Evolutionary conservation across 2,329 filamentous ascomycete species (phyloP).

Genomic region (Dothistroma pini): DNA sequence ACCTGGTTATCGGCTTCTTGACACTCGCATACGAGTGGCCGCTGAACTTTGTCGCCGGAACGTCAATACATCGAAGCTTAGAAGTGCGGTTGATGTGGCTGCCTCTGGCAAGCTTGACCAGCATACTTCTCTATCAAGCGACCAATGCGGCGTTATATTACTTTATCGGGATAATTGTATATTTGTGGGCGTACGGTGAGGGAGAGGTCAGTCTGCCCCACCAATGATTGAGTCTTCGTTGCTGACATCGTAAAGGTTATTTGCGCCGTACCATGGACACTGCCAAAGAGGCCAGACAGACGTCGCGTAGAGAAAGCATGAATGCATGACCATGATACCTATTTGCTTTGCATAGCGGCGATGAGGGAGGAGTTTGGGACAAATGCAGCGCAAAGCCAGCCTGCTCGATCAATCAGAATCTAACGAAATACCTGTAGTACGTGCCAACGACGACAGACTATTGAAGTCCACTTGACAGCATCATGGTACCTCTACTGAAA

Average conservation of each 20-base stretch:
- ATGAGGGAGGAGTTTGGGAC: neutral
- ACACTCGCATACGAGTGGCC: slow-evolving; percentile 92
- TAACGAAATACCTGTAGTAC: neutral
- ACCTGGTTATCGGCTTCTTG: slow-evolving; percentile 74
- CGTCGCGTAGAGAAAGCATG: slow-evolving; percentile 26
- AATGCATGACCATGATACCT: slow-evolving; percentile 18
- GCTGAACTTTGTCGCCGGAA: slow-evolving; percentile 70
- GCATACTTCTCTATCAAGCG: slow-evolving; percentile 81
- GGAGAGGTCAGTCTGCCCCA: slow-evolving; percentile 70
- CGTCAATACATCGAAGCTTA: slow-evolving; percentile 77
- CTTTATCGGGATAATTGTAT: slow-evolving; percentile 75
- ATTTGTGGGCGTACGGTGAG: slow-evolving; percentile 97
- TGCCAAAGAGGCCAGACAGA: slow-evolving; percentile 42
- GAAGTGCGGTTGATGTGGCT: slow-evolving; percentile 79
- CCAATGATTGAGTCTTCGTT: neutral
- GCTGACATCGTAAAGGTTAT: slow-evolving; percentile 38
- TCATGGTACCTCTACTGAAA: neutral
- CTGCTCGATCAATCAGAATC: slow-evolving; percentile 1
- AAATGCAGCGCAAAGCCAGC: slow-evolving; percentile 4
- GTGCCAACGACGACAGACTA: neutral
- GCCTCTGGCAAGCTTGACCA: slow-evolving; percentile 70
- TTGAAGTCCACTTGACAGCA: neutral
- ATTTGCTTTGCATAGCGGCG: slow-evolving; percentile 23
- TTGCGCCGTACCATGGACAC: slow-evolving; percentile 49
- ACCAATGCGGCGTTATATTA: slow-evolving; percentile 94